Evolutionary conservation across 345 rosid genomes (phyloP), one percentile per base, ranked within the genome.

Genomic region (Pistacia integerrima): DNA sequence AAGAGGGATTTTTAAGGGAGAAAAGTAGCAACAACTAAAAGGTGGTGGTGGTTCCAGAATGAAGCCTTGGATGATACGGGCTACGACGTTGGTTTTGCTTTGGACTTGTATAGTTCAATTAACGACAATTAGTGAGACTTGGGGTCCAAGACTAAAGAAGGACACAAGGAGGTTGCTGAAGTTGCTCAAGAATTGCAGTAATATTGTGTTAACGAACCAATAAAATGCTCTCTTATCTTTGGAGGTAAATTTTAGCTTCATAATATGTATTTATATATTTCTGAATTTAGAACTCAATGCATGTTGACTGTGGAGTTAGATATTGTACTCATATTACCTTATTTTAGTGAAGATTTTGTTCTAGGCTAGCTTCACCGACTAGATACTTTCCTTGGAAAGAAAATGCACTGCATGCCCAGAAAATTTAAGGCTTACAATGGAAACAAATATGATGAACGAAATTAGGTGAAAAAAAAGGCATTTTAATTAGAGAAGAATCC

Each of bases 21-120:
- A 90, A 33, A 57, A 12, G 54, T 44, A 66, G 14, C 48, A 62
- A 11, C 76, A 90, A 84, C 76, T 88, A 11, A 90, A 81, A 82
- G 6, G 46, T 41, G 46, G 46, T 41, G 46, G 46, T 41, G 67
- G 88, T 78, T 86, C 97, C 64, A 86, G 85, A 74, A 88, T 85
- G 90, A 91, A 94, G 83, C 77, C 91, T 76, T 94, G 99, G 99
- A 82, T 92, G 88, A 86, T 94, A 72, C 87, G 99, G 3, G 99
- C 98, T 69, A 84, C 97, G 69, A 89, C 97, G 0, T 85, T 95
- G 64, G 86, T 97, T 79, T 82, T 97, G 84, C 84, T 97, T 2
- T 97, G 99, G 99, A 97, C 98, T 35, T 97, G 99, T 74, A 73
- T 91, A 60, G 97, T 97, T 68, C 99, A 97, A 74, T 80, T 94